Evolutionary conservation across 345 rosid genomes (phyloP).

Genomic region (Acer yangbiense): DNA sequence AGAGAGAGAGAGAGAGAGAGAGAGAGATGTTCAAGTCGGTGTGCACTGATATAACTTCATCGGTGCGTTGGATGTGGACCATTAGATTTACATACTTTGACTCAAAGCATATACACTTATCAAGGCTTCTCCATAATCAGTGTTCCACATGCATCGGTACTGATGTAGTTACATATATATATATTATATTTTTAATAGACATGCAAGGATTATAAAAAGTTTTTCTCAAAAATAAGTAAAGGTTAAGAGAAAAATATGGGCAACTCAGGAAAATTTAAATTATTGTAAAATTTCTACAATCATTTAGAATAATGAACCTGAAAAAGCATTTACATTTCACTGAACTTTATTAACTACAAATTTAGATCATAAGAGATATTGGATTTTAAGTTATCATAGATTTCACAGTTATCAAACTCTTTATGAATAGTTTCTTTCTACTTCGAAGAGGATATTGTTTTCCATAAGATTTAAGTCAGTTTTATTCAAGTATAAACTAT

Average conservation of each 20-base stretch:
- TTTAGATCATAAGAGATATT: no score
- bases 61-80: not conserved
- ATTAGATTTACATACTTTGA: no score
- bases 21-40: no score
- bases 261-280: not conserved
- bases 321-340: not conserved
- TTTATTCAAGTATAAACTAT: no score
- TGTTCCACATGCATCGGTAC: no score
- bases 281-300: not conserved
- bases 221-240: not conserved
- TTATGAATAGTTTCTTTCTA: not conserved
- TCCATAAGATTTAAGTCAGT: not conserved
- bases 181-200: not conserved
- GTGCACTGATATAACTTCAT: no score
- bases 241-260: not conserved
- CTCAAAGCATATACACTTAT: no score
- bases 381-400: not conserved
- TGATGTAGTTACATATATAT: no score
- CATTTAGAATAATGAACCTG: not conserved
- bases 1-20: no score
- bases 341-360: no score
- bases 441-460: not conserved
- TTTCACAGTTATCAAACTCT: not conserved
- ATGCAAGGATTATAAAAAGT: not conserved
- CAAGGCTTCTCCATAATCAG: no score